Evolutionary conservation across 2,329 filamentous ascomycete genomes (phyloP).

Genomic region (Aspergillus fischeri): DNA sequence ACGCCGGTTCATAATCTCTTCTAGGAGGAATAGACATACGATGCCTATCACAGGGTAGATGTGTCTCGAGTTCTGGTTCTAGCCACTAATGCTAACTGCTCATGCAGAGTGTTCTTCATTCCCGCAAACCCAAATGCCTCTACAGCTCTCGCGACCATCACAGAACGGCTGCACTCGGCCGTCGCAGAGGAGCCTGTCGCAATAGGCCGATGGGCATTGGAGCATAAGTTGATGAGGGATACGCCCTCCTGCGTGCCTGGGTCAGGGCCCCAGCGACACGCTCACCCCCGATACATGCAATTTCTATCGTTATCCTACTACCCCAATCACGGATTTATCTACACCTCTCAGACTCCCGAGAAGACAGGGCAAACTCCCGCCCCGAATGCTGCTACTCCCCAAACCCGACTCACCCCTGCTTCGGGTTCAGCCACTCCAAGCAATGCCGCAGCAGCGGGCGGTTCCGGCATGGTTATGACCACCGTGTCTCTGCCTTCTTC

Average conservation of each 20-base stretch:
- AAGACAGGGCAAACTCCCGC: conserved; percentile 8
- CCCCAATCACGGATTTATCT: conserved; percentile 39
- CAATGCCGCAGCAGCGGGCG: conserved; percentile 1
- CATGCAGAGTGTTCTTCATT: conserved; percentile 39
- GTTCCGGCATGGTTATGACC: conserved; percentile 34
- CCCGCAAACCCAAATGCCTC: conserved; percentile 38
- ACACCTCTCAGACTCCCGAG: conserved; percentile 31
- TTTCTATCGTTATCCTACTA: conserved; percentile 40
- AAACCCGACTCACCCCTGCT: neutral
- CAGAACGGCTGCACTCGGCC: conserved; percentile 36
- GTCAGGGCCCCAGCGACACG: conserved; percentile 26
- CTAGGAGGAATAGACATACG: neutral
- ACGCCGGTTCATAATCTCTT: neutral
- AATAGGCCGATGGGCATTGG: conserved; percentile 37
- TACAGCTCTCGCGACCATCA: conserved; percentile 31
- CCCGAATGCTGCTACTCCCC: neutral
- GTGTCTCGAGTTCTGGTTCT: neutral
- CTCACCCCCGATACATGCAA: conserved; percentile 38
- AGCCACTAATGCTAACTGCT: conserved; percentile 7
- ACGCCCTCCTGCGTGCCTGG: conserved; percentile 38
- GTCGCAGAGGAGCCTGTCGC: conserved; percentile 33
- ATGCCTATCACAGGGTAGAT: conserved; percentile 37
- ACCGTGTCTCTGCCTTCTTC: conserved; percentile 34
- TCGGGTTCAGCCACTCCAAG: conserved; percentile 1
- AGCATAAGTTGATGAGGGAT: conserved; percentile 42